Conservation (phyloP, 2,329 filamentous ascomycete genomes). For the Hypoxylon sp. region DNA sequence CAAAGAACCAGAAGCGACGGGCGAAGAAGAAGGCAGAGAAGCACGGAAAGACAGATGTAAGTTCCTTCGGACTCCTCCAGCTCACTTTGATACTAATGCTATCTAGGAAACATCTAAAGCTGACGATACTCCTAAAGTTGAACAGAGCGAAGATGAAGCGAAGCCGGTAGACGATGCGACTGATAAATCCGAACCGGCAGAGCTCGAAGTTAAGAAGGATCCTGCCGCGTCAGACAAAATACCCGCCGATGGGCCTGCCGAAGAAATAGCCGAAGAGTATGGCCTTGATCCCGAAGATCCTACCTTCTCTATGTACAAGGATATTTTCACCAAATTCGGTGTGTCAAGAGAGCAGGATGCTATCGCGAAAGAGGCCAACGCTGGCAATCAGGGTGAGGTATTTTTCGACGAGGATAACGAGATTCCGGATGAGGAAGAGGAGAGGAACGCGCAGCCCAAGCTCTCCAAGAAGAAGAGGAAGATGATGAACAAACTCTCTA, state of each 20-base stretch:
- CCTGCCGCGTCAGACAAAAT: slow-evolving; percentile 53
- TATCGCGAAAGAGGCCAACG: slow-evolving; percentile 72
- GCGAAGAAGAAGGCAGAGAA: slow-evolving; percentile 96
- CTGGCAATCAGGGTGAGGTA: slow-evolving; percentile 84
- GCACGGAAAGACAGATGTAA: slow-evolving; percentile 70
- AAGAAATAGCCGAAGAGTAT: slow-evolving; percentile 55
- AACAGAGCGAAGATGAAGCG: slow-evolving; percentile 53
- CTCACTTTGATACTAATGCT: slow-evolving; percentile 36
- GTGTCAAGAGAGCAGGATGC: slow-evolving; percentile 72
- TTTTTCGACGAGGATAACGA: slow-evolving; percentile 87
- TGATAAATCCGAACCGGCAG: slow-evolving; percentile 46
- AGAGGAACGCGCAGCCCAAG: slow-evolving; percentile 72
- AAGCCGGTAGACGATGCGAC: slow-evolving; percentile 47
- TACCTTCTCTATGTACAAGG: slow-evolving; percentile 84
- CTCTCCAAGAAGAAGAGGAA: slow-evolving; percentile 97
- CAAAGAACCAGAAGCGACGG: slow-evolving; percentile 93
- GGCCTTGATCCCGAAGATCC: slow-evolving; percentile 76
- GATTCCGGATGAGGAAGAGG: slow-evolving; percentile 86
- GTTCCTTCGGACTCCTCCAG: slow-evolving; percentile 32
- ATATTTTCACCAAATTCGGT: slow-evolving; percentile 84
- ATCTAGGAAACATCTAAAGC: slow-evolving; percentile 44
- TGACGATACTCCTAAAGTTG: slow-evolving; percentile 48
- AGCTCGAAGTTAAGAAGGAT: slow-evolving; percentile 60
- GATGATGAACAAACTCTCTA: slow-evolving; percentile 88
- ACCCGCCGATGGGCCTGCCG: slow-evolving; percentile 60